These are phyloP conservation scores for Phialophora verrucosa DNA, from an alignment of 2,329 filamentous ascomycete species.

Conservation along the genomic window DNA sequence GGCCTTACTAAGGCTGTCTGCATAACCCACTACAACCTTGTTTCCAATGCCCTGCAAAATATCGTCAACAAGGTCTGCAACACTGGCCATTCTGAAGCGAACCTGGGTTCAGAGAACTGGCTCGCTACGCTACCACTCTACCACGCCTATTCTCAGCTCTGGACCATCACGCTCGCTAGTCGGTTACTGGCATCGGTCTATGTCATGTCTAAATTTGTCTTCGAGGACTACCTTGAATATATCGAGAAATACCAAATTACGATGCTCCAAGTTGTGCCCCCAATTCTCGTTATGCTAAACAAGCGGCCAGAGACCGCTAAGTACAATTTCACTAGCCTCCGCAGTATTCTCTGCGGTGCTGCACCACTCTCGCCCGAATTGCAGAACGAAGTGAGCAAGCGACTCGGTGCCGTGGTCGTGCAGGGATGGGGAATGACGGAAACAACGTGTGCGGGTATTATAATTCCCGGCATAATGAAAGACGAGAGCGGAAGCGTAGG, in stretches of 20 bases:
- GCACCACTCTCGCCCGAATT: conserved; percentile 63
- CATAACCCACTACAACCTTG: conserved; percentile 57
- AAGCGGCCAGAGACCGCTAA: conserved; percentile 62
- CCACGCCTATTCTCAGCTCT: conserved; percentile 56
- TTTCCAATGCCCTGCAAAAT: conserved; percentile 64
- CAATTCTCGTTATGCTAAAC: conserved; percentile 64
- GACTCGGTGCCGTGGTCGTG: conserved; percentile 55
- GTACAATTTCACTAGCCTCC: conserved; percentile 62
- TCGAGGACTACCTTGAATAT: conserved; percentile 61
- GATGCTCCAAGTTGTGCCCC: conserved; percentile 64
- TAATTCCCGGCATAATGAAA: conserved; percentile 48
- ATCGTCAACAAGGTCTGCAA: conserved; percentile 67
- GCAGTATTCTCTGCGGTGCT: conserved; percentile 58
- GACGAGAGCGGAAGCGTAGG: conserved; percentile 59
- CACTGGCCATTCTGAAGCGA: conserved; percentile 60
- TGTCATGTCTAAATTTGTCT: conserved; percentile 68
- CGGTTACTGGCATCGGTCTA: conserved; percentile 65
- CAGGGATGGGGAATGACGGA: conserved; percentile 64
- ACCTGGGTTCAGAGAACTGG: conserved; percentile 51
- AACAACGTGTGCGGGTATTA: conserved; percentile 49
- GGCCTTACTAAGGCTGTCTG: conserved; percentile 60
- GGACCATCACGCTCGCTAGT: conserved; percentile 62
- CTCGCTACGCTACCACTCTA: conserved; percentile 55
- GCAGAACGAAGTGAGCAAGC: conserved; percentile 58
- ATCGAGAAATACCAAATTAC: conserved; percentile 59